Conservation (phyloP, 805 yeast species). For the Lachancea sp. region DNA sequence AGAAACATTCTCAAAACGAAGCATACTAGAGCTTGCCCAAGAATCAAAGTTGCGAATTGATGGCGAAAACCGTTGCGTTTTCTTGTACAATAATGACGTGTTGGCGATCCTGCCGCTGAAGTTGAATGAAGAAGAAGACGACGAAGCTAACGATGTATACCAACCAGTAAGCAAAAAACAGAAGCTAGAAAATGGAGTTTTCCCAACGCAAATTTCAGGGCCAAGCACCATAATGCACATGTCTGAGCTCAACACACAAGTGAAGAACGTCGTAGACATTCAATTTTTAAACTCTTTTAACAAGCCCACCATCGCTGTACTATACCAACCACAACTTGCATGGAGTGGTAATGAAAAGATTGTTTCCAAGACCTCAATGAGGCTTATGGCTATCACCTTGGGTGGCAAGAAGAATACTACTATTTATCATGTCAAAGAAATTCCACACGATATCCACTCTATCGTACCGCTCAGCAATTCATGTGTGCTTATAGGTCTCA, state of each 20-base stretch:
- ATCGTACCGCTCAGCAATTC: slow-evolving; percentile 65
- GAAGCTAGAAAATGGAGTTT: slow-evolving; percentile 1
- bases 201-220: neutral
- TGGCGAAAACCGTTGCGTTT: slow-evolving; percentile 51
- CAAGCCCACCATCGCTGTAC: slow-evolving; percentile 74
- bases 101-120: slow-evolving; percentile 67
- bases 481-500: slow-evolving; percentile 60
- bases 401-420: slow-evolving; percentile 55
- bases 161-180: slow-evolving; percentile 8
- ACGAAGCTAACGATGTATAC: slow-evolving; percentile 16
- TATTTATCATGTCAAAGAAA: slow-evolving; percentile 53
- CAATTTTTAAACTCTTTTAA: slow-evolving; percentile 67
- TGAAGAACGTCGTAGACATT: slow-evolving; percentile 61
- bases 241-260: slow-evolving; percentile 46
- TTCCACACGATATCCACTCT: slow-evolving; percentile 70
- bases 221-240: slow-evolving; percentile 55
- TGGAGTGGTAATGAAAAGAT: slow-evolving; percentile 61
- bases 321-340: slow-evolving; percentile 51
- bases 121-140: slow-evolving; percentile 37
- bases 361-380: slow-evolving; percentile 17
- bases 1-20: slow-evolving; percentile 47
- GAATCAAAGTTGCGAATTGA: slow-evolving; percentile 51
- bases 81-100: slow-evolving; percentile 57
- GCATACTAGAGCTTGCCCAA: slow-evolving; percentile 32
- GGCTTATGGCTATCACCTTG: slow-evolving; percentile 37